A percentile compares a stretch with the other conserved stretches of the same genome.
These are phyloP conservation scores for Quercus lobata DNA, from an alignment of 331 rosid species.

Conservation along the genomic window DNA sequence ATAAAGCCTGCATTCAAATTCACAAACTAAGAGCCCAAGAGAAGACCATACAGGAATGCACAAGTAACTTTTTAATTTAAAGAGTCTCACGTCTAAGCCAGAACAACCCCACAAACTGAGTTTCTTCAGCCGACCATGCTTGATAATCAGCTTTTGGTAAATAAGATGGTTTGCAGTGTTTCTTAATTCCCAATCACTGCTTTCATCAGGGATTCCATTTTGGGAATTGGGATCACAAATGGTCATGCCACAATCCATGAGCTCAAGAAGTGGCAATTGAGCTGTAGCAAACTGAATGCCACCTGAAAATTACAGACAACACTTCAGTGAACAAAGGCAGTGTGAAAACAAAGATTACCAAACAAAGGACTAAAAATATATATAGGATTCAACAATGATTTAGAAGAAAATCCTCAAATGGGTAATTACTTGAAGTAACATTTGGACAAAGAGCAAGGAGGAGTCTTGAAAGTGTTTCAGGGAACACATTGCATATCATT, in stretches of 20 bases:
- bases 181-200: slow-evolving; percentile 21
- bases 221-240: slow-evolving; percentile 63
- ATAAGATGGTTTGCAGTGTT: slow-evolving; percentile 39
- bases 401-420: neutral
- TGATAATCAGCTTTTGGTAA: slow-evolving; percentile 85
- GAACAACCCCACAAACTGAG: slow-evolving; percentile 98
- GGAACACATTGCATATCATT: slow-evolving; percentile 86
- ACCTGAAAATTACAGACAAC: slow-evolving; percentile 44
- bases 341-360: slow-evolving; percentile 4
- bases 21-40: slow-evolving; percentile 21
- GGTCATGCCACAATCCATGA: slow-evolving; percentile 98
- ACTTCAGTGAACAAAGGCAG: slow-evolving; percentile 15
- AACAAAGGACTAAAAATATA: neutral
- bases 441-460: slow-evolving; percentile 97
- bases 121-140: slow-evolving; percentile 69
- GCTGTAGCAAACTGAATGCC: slow-evolving; percentile 95
- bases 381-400: neutral
- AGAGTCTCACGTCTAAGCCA: slow-evolving; percentile 78
- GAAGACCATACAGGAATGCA: slow-evolving; percentile 4
- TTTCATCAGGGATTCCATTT: slow-evolving; percentile 33
- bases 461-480: slow-evolving; percentile 73
- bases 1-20: slow-evolving; percentile 60
- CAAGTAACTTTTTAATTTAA: neutral
- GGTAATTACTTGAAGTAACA: slow-evolving; percentile 80
- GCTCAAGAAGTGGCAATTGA: slow-evolving; percentile 87